These are phyloP conservation scores for Aspergillus bridgeri DNA, from an alignment of 495 filamentous ascomycete species.

Conservation along the genomic window DNA sequence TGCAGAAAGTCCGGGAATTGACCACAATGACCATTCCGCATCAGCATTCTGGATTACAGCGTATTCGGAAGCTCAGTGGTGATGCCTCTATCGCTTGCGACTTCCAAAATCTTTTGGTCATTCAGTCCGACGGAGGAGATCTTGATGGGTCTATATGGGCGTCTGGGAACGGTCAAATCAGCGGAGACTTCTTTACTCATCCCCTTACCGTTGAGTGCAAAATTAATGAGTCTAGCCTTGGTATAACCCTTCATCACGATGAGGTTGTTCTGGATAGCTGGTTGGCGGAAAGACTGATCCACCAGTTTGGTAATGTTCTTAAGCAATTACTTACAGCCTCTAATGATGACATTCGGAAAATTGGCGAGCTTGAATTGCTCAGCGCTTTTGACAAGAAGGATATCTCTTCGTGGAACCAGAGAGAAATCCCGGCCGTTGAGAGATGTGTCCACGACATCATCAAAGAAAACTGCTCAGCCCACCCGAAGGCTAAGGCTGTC, in stretches of 20 bases:
- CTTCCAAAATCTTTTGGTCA: slow-evolving; percentile 59
- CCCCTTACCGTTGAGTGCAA: slow-evolving; percentile 48
- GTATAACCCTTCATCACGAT: slow-evolving; percentile 35
- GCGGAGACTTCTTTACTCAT: slow-evolving; percentile 48
- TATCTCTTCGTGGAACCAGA: slow-evolving; percentile 34
- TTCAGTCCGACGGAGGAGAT: slow-evolving; percentile 41
- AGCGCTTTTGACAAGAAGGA: slow-evolving; percentile 33
- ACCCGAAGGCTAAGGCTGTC: slow-evolving; percentile 36
- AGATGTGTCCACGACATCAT: slow-evolving; percentile 49
- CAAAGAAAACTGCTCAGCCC: slow-evolving; percentile 18
- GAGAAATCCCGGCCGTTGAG: slow-evolving; percentile 26
- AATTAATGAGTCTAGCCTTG: slow-evolving; percentile 25
- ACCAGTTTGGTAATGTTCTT: slow-evolving; percentile 35
- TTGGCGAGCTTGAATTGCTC: slow-evolving; percentile 32
- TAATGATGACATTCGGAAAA: slow-evolving; percentile 23
- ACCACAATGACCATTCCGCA: slow-evolving; percentile 49
- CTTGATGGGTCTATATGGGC: slow-evolving; percentile 36
- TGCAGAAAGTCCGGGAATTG: slow-evolving; percentile 40
- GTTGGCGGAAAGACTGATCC: slow-evolving; percentile 30
- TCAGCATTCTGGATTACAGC: slow-evolving; percentile 44
- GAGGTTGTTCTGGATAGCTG: slow-evolving; percentile 36
- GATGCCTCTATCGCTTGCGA: slow-evolving; percentile 53
- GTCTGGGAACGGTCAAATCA: slow-evolving; percentile 43
- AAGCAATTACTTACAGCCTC: slow-evolving; percentile 29
- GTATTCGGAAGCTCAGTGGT: slow-evolving; percentile 35